These are phyloP conservation scores for Curvularia lunata DNA, from an alignment of 2,329 filamentous ascomycete species.

Conservation along the genomic window DNA sequence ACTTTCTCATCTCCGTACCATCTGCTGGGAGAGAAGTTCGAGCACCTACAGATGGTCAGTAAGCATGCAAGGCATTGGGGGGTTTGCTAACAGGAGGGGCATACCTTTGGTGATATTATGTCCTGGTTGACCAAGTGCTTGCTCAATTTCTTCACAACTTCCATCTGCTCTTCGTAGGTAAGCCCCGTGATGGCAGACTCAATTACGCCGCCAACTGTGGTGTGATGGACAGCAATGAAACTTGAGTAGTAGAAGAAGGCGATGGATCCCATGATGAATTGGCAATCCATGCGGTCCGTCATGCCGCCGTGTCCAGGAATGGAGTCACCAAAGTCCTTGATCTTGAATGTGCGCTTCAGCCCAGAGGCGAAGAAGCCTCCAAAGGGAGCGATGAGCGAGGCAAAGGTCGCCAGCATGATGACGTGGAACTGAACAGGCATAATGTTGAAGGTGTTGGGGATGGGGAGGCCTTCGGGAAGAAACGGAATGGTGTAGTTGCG, in stretches of 20 bases:
- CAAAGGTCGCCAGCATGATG: constrained; percentile 87
- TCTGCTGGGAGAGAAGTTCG: constrained; percentile 31
- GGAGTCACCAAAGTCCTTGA: constrained; percentile 99
- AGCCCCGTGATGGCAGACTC: constrained; percentile 92
- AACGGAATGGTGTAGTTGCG: constrained; percentile 72
- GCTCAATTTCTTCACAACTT: constrained; percentile 68
- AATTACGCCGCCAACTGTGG: constrained; percentile 83
- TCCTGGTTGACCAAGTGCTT: constrained; percentile 71
- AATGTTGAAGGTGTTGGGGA: constrained; percentile 74
- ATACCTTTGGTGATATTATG: constrained; percentile 60
- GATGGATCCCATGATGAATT: constrained; percentile 99
- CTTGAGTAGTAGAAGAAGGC: constrained; percentile 98
- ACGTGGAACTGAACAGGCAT: constrained; percentile 94
- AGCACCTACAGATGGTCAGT: constrained; percentile 29
- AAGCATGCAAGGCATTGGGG: neutral
- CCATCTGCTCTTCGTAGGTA: constrained; percentile 84
- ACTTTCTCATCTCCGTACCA: constrained; percentile 30
- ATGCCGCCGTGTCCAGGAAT: constrained; percentile 98
- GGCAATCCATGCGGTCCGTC: constrained; percentile 98
- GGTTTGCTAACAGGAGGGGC: neutral
- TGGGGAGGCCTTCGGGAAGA: constrained; percentile 56
- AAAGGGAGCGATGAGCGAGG: constrained; percentile 94
- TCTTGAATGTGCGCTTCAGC: constrained; percentile 97
- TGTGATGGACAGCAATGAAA: constrained; percentile 90
- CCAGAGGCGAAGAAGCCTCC: constrained; percentile 98